Percentiles rank a stretch among this genome's conserved stretches.
These are phyloP conservation scores for Herpotrichia juniperi DNA, from an alignment of 2,329 filamentous ascomycete species.

Conservation along the genomic window DNA sequence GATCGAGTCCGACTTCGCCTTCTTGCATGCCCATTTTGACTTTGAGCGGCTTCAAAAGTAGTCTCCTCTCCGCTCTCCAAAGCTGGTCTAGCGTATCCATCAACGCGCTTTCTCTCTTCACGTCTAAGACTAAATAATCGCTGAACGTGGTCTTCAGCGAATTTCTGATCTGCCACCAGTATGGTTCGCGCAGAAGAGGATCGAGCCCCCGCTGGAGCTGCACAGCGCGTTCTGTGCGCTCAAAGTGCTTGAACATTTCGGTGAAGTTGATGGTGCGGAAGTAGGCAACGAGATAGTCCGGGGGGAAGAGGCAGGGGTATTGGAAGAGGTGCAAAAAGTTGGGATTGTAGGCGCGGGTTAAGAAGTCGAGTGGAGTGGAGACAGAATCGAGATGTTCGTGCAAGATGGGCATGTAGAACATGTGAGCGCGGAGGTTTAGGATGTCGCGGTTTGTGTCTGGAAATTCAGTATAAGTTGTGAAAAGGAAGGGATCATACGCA, in stretches of 20 bases:
- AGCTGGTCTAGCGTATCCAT: constrained; percentile 75
- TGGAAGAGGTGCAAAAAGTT: constrained; percentile 77
- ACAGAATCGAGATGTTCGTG: constrained; percentile 77
- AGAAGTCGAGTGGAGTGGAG: constrained; percentile 68
- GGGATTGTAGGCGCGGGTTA: constrained; percentile 70
- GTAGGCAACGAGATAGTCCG: constrained; percentile 75
- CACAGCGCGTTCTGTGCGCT: constrained; percentile 48
- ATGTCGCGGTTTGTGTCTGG: constrained; percentile 24
- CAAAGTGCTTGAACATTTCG: constrained; percentile 80
- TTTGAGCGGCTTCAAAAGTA: constrained; percentile 84
- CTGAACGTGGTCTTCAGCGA: constrained; percentile 43
- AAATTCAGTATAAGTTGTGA: background rate
- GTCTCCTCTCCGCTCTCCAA: constrained; percentile 82
- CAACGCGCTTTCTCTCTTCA: constrained; percentile 50
- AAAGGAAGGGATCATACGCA: constrained; percentile 34
- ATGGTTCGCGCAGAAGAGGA: constrained; percentile 26
- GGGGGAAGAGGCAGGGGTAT: constrained; percentile 79
- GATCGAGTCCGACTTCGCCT: constrained; percentile 89
- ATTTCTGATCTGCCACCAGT: constrained; percentile 31
- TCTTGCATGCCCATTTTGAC: constrained; percentile 80
- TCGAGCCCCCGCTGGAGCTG: constrained; percentile 36
- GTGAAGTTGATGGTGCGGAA: constrained; percentile 90
- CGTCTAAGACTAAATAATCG: constrained; percentile 51
- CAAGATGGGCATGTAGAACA: constrained; percentile 78
- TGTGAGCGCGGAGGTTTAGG: constrained; percentile 61